phyloP scores from a whole-genome alignment of 345 rosid genomes.

The Eutrema heterophyllum region DNA sequence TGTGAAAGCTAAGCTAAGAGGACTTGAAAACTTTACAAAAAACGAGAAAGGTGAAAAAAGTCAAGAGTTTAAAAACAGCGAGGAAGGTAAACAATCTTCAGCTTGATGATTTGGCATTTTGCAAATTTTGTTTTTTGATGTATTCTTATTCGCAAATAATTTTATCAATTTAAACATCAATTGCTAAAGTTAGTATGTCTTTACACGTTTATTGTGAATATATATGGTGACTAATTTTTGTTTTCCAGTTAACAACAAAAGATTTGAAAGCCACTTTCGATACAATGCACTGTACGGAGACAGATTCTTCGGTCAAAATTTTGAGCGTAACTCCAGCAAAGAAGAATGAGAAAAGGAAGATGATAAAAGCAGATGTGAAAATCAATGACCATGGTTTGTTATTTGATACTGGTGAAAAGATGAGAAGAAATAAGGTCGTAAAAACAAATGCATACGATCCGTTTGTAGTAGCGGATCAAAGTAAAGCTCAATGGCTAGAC shows the following conservation, averaged over 20 bases:
- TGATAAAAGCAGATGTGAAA: not conserved
- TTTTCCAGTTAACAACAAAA: not conserved
- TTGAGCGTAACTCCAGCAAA: not conserved
- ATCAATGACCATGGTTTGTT: not conserved
- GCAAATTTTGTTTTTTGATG: not conserved
- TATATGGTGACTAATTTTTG: not conserved
- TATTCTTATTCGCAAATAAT: not conserved
- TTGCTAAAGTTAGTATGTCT: too few relatives aligned
- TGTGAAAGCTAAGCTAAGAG: too few relatives aligned
- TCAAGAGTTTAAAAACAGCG: not conserved
- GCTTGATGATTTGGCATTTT: too few relatives aligned
- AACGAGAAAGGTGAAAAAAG: not conserved
- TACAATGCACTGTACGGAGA: not conserved
- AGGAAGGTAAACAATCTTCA: not conserved
- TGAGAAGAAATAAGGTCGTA: not conserved
- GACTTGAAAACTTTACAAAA: too few relatives aligned
- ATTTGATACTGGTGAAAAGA: not conserved
- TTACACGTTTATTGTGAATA: not conserved
- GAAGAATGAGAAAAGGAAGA: not conserved
- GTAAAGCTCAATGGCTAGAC: not conserved
- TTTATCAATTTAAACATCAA: too few relatives aligned
- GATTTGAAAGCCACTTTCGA: not conserved
- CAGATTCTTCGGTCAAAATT: not conserved
- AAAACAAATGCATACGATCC: not conserved
- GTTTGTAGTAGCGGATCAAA: not conserved